Base-by-base conservation (phyloP, 371 early-diverging fungal species). In the Rhizopus microsporus region DNA sequence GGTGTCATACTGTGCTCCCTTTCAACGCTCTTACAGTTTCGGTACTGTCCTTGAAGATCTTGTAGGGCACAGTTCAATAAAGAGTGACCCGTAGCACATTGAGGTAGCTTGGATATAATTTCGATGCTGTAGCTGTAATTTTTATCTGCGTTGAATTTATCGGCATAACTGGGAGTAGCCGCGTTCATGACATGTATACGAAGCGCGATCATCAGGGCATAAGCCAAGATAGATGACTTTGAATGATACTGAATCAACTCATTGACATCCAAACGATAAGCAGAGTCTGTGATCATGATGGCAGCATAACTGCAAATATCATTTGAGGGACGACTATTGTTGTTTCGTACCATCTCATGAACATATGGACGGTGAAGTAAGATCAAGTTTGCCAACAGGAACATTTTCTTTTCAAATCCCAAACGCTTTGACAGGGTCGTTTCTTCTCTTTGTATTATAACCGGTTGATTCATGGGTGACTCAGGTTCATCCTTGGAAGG, bases 161-260 rank as follows among this genome's bases (percentile, higher is more conserved):
- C 60, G 6, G 53, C 37, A 30, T 65, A 63, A 10, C 52, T 51
- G 30, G 62, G 44, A 29, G 30, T 64, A 0, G 67, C 51, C 34
- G 79, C 74, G 51, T 74, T 74, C 66, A 72, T 68, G 5, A 79
- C 55, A 50, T 79, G 80, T 9, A 76, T 58, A n/a, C 69, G 68
- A 16, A 66, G 55, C 0, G 80, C 80, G 17, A 69, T 67, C 7
- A 79, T 56, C 4, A 79, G 37, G 31, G 73, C 67, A 50, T 78
- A 74, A 1, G 64, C 62, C 0, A 65, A 54, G 8, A 77, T 60
- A 5, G 81, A 68, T 35, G 71, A 61, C 7, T 73, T 69, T 10
- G 71, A 69, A 9, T 75, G 76, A 48, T 71, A 72, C 59, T 66
- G 49, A 9, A 68, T 9, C 0, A 62, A 47, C 4, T 74, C 74